Percentiles rank a stretch among this genome's conserved stretches.
phyloP scores from a whole-genome alignment of 2,329 filamentous ascomycete species.

The Stemphylium vesicarium region DNA sequence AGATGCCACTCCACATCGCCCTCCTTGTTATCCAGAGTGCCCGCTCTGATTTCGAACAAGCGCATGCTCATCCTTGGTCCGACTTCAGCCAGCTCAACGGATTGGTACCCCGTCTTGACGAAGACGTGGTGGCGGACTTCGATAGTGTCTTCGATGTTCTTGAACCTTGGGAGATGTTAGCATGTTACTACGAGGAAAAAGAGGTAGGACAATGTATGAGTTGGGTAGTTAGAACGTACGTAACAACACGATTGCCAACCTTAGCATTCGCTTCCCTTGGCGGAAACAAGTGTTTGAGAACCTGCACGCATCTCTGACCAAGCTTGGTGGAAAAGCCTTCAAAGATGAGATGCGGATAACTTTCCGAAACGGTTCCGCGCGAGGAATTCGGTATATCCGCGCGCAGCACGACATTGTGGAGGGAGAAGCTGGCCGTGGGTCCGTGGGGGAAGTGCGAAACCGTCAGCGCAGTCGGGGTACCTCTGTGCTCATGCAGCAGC shows the following conservation, averaged over 20 bases:
- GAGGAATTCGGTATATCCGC: slow-evolving; percentile 90
- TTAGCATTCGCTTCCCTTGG: slow-evolving; percentile 81
- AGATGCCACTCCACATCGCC: slow-evolving; percentile 97
- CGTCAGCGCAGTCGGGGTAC: slow-evolving; percentile 87
- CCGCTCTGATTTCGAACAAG: slow-evolving; percentile 88
- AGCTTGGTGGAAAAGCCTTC: slow-evolving; percentile 87
- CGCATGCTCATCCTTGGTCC: slow-evolving; percentile 96
- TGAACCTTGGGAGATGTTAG: slow-evolving; percentile 46
- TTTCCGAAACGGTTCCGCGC: slow-evolving; percentile 66
- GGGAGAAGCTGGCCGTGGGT: slow-evolving; percentile 82
- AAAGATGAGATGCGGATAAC: slow-evolving; percentile 82
- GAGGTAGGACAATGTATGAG: too few species aligned
- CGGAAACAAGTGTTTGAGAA: slow-evolving; percentile 93
- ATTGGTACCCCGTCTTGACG: slow-evolving; percentile 88
- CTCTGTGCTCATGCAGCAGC: slow-evolving; percentile 76
- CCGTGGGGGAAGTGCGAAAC: slow-evolving; percentile 88
- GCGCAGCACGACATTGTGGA: slow-evolving; percentile 91
- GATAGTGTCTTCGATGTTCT: slow-evolving; percentile 86
- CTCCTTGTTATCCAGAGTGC: slow-evolving; percentile 91
- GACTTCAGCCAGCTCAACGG: slow-evolving; percentile 60
- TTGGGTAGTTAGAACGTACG: neutral
- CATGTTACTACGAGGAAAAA: too few species aligned
- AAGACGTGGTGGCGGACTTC: slow-evolving; percentile 95
- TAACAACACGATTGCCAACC: slow-evolving; percentile 82
- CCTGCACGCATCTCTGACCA: slow-evolving; percentile 82